A percentile compares a stretch with the other conserved stretches of the same genome.
Conservation (phyloP, 305 asterid genomes). For the Solanum aculeatissimum region DNA sequence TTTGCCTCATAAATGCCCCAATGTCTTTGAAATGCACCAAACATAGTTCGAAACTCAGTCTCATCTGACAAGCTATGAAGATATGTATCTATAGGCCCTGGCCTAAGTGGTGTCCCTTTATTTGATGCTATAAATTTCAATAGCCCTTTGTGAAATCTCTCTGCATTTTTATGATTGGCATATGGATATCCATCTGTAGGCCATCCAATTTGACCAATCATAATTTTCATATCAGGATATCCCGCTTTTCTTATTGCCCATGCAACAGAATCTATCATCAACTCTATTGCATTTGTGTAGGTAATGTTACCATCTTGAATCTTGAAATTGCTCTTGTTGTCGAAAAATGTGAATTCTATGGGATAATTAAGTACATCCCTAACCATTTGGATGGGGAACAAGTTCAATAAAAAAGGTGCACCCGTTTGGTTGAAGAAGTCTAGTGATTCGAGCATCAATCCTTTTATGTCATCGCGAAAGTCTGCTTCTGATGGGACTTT, state of each 20-base stretch:
- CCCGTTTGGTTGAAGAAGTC: background rate
- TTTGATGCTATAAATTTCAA: slow-evolving; percentile 15
- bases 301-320: slow-evolving; percentile 12
- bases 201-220: slow-evolving; percentile 34
- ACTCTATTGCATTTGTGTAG: slow-evolving; percentile 27
- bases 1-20: slow-evolving; percentile 41
- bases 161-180: slow-evolving; percentile 12
- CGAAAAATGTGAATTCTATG: slow-evolving; percentile 14
- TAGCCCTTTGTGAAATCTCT: slow-evolving; percentile 15
- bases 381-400: background rate
- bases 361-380: background rate
- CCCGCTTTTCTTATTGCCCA: slow-evolving; percentile 29
- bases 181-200: slow-evolving; percentile 35
- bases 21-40: slow-evolving; percentile 16
- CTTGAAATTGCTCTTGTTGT: background rate
- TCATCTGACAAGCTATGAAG: slow-evolving; percentile 25
- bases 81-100: slow-evolving; percentile 22
- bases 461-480: slow-evolving; percentile 20
- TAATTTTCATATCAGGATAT: slow-evolving; percentile 5
- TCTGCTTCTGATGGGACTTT: slow-evolving; percentile 30
- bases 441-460: background rate
- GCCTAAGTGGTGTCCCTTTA: slow-evolving; percentile 41
- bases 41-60: rapidly evolving
- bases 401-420: slow-evolving; percentile 8
- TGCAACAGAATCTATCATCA: slow-evolving; percentile 12